Conservation (phyloP, 257 asterid species). For the Hygrophila difformis region DNA sequence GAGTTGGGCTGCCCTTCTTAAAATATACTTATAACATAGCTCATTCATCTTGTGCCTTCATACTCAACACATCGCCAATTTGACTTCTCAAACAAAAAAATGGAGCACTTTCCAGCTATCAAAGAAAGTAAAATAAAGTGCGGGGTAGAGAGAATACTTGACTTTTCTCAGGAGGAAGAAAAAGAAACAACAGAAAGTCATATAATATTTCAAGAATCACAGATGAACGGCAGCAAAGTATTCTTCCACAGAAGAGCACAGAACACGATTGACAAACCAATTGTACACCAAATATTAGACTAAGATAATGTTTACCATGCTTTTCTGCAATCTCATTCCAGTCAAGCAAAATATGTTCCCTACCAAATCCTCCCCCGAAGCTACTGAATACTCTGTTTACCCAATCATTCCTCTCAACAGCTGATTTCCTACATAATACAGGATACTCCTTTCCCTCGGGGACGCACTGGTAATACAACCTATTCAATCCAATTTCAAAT, state of each 20-base stretch:
- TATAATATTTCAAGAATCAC: no score
- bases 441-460: slow-evolving; percentile 96
- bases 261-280: background rate
- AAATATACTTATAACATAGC: no score
- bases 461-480: slow-evolving; percentile 80
- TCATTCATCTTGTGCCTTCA: no score
- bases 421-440: slow-evolving; percentile 59
- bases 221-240: no score
- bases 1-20: no score
- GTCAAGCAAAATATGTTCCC: slow-evolving; percentile 72
- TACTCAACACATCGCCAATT: no score
- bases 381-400: slow-evolving; percentile 24
- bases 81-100: no score
- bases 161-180: no score
- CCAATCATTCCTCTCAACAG: slow-evolving; percentile 43
- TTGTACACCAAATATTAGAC: background rate
- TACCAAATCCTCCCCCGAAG: slow-evolving; percentile 28
- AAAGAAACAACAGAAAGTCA: no score
- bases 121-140: no score
- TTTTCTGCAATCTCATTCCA: slow-evolving; percentile 87
- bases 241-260: background rate
- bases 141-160: no score
- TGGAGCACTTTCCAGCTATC: no score
- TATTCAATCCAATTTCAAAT: slow-evolving; percentile 20
- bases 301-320: slow-evolving; percentile 42